Evolutionary conservation across 176 grass and related monocot genomes (phyloP).

Genomic region (Elaeis guineensis): DNA sequence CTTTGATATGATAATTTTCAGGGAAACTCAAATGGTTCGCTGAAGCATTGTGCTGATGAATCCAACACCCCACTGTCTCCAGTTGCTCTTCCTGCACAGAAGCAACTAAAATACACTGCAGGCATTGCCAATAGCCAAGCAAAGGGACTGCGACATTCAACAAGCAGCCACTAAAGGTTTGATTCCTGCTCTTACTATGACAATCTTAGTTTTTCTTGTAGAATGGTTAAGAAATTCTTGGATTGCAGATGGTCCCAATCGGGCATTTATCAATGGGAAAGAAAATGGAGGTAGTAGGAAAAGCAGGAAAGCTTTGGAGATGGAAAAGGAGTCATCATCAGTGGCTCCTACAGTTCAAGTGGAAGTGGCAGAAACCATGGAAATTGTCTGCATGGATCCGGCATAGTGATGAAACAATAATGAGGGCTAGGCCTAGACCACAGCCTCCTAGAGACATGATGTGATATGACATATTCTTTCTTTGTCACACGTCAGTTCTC

Average conservation of each 20-base stretch:
- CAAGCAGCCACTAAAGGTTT: conserved; percentile 74
- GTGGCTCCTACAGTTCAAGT: conserved; percentile 96
- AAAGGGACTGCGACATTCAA: conserved; percentile 47
- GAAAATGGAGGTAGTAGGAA: conserved; percentile 54
- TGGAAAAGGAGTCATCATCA: conserved; percentile 99
- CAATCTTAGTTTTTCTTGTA: background rate
- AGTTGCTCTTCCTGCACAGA: conserved; percentile 82
- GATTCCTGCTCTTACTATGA: background rate
- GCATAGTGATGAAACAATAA: conserved; percentile 75
- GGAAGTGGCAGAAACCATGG: conserved; percentile 99
- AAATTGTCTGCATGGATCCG: conserved; percentile 86
- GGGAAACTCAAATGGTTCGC: conserved; percentile 57
- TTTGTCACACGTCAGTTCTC: conserved; percentile 41
- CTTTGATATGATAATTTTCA: conserved; percentile 22
- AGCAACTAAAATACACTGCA: conserved; percentile 90
- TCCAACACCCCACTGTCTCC: conserved; percentile 59
- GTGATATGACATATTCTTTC: conserved; percentile 16
- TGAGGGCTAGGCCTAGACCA: conserved; percentile 56
- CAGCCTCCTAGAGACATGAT: conserved; percentile 26
- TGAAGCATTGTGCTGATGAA: conserved; percentile 66
- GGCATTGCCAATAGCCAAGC: conserved; percentile 84
- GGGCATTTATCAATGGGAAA: conserved; percentile 47
- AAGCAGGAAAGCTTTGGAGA: conserved; percentile 95
- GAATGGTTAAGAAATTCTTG: background rate
- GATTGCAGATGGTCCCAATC: conserved; percentile 80